Base-by-base conservation (phyloP, 2,329 filamentous ascomycete species). In the Nemania sp. region DNA sequence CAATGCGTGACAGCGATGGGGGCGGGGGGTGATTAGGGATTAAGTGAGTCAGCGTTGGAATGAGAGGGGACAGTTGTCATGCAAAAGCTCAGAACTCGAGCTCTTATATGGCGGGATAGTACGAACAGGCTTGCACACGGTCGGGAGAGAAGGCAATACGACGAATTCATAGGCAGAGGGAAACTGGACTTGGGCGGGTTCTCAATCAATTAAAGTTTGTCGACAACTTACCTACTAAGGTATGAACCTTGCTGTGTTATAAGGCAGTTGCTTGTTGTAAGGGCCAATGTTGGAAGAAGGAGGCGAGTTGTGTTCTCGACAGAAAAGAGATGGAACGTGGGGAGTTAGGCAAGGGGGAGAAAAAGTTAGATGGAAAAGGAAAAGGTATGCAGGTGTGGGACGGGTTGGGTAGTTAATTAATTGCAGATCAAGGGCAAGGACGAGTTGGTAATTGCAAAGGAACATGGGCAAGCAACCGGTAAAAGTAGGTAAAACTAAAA, bases 351-450 rank as follows among this genome's bases (percentile, higher is more conserved):
- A 35, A 52, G 24, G 47, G n/a, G 41, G 24, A 32, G 60, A 32
- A 29, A 59, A 64, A 56, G 60, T 60, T 57, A 55, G 61, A 66
- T 59, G 62, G 70, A 62, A 66, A 68, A 64, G 52, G 62, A 43
- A 64, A 60, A 54, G 58, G 57, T 56, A 64, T 52, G 63, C 59
- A 61, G 63, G 52, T 59, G 60, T 70, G 68, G 68, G 68, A 66
- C 67, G 47, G 60, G 66, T 67, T 69, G 59, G 69, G 67, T 65
- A 69, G 66, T 61, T 61, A 69, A 71, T 67, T 67, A 67, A 69
- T 59, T 71, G 69, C 45, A 66, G 62, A 66, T 66, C 61, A 62
- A 67, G 62, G 62, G 59, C 58, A 51, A 38, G 66, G 54, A 54
- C 43, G 54, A 70, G 62, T 70, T 69, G 63, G 66, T 63, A 69